Evolutionary conservation across 345 rosid genomes (phyloP), one percentile per base, ranked within the genome.

Genomic region (Crucihimalaya himalaica): DNA sequence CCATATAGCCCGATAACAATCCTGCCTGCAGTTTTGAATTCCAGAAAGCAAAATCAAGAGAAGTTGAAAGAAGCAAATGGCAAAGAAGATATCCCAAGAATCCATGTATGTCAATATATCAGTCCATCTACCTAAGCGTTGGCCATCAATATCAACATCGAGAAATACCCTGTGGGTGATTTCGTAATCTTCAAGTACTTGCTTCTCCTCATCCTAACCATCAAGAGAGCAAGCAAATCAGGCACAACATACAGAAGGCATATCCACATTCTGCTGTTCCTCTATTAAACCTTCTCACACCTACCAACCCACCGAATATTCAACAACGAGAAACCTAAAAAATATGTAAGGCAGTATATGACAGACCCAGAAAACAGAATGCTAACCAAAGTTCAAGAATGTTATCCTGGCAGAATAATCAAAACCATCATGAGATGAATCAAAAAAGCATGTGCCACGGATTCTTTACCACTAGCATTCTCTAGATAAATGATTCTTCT

Each of bases 1-100:
- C 99, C 99, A 79, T 95, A 92, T 73, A 95, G 79, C 78, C 99
- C 99, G 80, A 90, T 85, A 72, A 95, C 84, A 14, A 95, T 95
- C 80, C 99, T 90, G 78, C 99, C 99, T 92, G 90, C 82, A 90
- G 77, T 23, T 42, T 47, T 20, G 4, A 4, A 77, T 8, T 29
- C 64, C 21, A 46, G 6, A 43, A 20, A 71, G 15, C 11, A 3
- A 56, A 28, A 64, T 69, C 48, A 68, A 23, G 19, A 60, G n/a
- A 23, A 14, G 3, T 21, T 59, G 5, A 50, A 43, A n/a, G 35
- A 34, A 29, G 57, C 43, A 23, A 31, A 31, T n/a, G 19, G 62
- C 16, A 45, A 78, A 48, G 67, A 80, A 58, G 34, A 34, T 27
- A 53, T 39, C 13, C 32, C 31, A 14, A 64, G 28, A 64, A 48